These are phyloP conservation scores for Globisporangium perplexum DNA, from an alignment of 352 stramenopile genomes.

Conservation along the genomic window DNA sequence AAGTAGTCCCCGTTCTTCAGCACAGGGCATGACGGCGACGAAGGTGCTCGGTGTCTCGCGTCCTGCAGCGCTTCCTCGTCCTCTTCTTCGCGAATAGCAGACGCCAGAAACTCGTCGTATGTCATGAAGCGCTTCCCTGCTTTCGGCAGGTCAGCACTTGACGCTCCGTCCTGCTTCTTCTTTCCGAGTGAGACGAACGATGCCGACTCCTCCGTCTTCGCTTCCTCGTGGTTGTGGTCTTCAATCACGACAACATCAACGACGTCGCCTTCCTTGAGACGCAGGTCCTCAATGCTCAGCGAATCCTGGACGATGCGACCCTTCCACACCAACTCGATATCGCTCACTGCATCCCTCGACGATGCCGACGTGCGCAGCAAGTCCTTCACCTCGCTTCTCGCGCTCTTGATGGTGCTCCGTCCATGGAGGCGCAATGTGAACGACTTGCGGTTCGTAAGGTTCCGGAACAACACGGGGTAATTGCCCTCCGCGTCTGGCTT, in stretches of 20 bases:
- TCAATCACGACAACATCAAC: conserved; percentile 73
- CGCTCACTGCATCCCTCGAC: conserved; percentile 28
- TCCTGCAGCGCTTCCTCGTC: conserved; percentile 21
- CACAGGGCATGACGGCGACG: conserved; percentile 42
- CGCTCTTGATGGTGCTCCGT: conserved; percentile 49
- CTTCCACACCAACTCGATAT: conserved; percentile 60
- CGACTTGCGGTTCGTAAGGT: conserved; percentile 59
- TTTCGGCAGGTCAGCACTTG: conserved; percentile 15
- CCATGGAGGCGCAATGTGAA: conserved; percentile 54
- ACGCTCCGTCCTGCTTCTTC: conserved; percentile 26
- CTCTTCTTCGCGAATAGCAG: conserved; percentile 43
- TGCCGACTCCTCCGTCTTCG: conserved; percentile 21
- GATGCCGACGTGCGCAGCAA: conserved; percentile 40
- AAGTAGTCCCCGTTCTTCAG: conserved; percentile 79
- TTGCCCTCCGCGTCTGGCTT: conserved; percentile 49
- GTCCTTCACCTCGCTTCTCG: conserved; percentile 50
- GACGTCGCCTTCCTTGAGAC: conserved; percentile 54
- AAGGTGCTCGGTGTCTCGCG: conserved; percentile 11
- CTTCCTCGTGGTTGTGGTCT: conserved; percentile 25
- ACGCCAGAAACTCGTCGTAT: conserved; percentile 75
- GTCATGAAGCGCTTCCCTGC: conserved; percentile 66
- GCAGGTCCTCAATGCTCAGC: conserved; percentile 37
- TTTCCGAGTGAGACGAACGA: conserved; percentile 2
- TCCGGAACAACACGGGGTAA: conserved; percentile 55
- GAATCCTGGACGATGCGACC: conserved; percentile 50